Percentiles rank a stretch among this genome's conserved stretches.
These are phyloP conservation scores for Jatropha curcas DNA, from an alignment of 345 rosid genomes.

Conservation along the genomic window DNA sequence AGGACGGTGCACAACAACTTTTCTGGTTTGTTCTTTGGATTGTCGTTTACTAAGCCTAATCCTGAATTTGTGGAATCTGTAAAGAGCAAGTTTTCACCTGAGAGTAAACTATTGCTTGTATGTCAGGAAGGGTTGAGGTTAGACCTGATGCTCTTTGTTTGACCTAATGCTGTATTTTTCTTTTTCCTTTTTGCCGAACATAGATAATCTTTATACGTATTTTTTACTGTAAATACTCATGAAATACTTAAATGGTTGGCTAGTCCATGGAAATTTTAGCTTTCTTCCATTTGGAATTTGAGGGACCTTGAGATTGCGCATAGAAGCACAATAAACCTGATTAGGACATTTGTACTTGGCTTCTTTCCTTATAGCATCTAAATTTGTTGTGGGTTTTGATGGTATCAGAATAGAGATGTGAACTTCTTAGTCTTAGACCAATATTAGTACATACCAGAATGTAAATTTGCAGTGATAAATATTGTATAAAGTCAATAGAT, in stretches of 20 bases:
- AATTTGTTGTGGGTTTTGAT: neutral
- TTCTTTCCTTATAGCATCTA: neutral
- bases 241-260: neutral
- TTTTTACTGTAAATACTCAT: no score
- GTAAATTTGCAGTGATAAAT: neutral
- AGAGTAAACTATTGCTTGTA: conserved; percentile 74
- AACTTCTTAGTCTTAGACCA: neutral
- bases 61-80: conserved; percentile 69
- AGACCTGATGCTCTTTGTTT: conserved; percentile 20
- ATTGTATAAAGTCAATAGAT: no score
- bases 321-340: neutral
- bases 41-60: conserved; percentile 79
- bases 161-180: neutral
- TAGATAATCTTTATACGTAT: neutral
- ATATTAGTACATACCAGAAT: neutral
- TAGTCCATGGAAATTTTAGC: neutral
- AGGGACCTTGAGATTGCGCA: neutral
- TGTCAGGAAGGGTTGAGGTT: conserved; percentile 97
- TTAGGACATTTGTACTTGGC: neutral
- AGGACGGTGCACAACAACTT: conserved; percentile 92
- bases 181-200: neutral
- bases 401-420: neutral
- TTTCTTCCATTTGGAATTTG: neutral
- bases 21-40: conserved; percentile 82
- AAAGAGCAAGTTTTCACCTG: conserved; percentile 57